Base-by-base conservation (phyloP, 2,329 filamentous ascomycete species). In the Fonsecaea multimorphosa region DNA sequence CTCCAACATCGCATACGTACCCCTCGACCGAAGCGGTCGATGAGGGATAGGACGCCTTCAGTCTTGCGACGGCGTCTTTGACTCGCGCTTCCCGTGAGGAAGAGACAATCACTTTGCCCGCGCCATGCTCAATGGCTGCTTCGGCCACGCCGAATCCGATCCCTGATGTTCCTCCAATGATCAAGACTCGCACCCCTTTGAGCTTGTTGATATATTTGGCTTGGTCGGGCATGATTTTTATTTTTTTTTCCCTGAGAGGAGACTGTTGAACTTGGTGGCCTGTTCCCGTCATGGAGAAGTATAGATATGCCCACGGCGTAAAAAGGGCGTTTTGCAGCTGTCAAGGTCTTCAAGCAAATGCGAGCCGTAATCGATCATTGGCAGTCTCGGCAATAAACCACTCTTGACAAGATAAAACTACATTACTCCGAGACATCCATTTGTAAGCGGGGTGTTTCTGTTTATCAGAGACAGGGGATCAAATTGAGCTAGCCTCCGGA, bases 81-180 rank as follows among this genome's bases (percentile, higher is more conserved):
- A 90, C 74, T 49, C 82, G 82, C 22, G 74, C 61, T 6, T 78
- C 73, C 61, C 81, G 84, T 2, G 86, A 88, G 3, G 84, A 87
- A 19, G 84, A 83, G 72, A 90, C 82, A 52, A 79, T 82, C 12
- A 90, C 84, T 14, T 73, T 74, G 46, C 83, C 84, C 2, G 27
- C 59, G 38, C 85, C 85, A 64, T 83, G 77, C 58, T 84, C 83
- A 38, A 89, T 74, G n/a, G 79, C 77, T 1, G 82, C 84, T 78
- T 88, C 83, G 59, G 87, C 87, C 14, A 87, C 84, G 61, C 78
- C 81, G 68, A 82, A 86, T 40, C 87, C 88, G 44, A 90, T 87
- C 58, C 88, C 88, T 24, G 83, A 82, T 1, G 85, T 84, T 38
- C 87, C 88, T 51, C 88, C 88, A 57, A 90, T 80, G 73, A 90